Evolutionary conservation across 75 land plant species (phyloP).

Genomic region (Sequoiadendron giganteum): DNA sequence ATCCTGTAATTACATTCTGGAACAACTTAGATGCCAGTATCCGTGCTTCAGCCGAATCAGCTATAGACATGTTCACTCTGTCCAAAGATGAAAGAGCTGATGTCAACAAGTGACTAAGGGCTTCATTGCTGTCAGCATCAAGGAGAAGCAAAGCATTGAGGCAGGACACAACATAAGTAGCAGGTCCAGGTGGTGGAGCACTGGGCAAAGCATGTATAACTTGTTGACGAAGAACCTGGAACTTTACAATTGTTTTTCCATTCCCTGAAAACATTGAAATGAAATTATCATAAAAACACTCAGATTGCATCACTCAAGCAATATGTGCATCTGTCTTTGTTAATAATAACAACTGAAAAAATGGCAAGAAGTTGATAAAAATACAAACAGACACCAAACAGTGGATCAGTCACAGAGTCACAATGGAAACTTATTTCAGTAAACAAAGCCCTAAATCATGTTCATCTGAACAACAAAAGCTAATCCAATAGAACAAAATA

Average conservation of each 20-base stretch:
- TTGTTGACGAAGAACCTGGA: constrained; percentile 60
- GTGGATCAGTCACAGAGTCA: neutral
- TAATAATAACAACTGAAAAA: neutral
- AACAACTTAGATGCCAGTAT: constrained; percentile 50
- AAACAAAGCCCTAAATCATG: neutral
- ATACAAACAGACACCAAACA: neutral
- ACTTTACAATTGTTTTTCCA: constrained; percentile 58
- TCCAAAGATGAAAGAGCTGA: constrained; percentile 48
- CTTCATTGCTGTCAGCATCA: constrained; percentile 44
- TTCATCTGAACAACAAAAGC: neutral
- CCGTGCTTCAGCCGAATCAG: constrained; percentile 41
- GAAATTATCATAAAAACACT: neutral
- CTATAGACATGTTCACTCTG: neutral
- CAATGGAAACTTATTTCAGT: neutral
- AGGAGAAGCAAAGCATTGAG: constrained; percentile 46
- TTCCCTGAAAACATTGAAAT: constrained; percentile 41
- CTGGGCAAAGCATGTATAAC: constrained; percentile 37
- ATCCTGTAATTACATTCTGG: constrained; percentile 33
- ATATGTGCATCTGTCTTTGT: neutral
- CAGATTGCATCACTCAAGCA: neutral
- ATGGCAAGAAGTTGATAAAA: neutral
- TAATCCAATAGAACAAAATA: neutral
- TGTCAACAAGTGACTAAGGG: constrained; percentile 62
- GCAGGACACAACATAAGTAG: constrained; percentile 53
- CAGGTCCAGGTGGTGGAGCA: constrained; percentile 56